Evolutionary conservation across 2,329 filamentous ascomycete genomes (phyloP), one percentile per base, ranked within the genome.

Genomic region (Colletotrichum karsti): DNA sequence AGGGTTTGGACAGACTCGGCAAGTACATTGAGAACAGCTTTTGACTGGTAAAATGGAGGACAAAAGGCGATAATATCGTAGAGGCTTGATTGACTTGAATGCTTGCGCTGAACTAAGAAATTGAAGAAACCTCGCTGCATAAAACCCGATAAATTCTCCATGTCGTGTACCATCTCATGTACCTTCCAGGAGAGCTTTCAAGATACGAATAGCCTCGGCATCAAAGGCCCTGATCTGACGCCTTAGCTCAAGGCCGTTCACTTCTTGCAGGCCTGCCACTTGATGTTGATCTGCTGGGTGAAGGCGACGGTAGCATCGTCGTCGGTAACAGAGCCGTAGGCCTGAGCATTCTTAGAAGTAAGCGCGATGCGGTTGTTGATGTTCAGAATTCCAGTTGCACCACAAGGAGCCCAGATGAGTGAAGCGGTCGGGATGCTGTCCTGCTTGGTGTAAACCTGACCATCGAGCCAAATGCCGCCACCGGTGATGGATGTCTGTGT

Each of bases 1-100:
- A 90, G 69, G 93, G 87, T 0, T 74, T 97, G 74, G 84, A 88
- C 71, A 78, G 73, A 71, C 73, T 87, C 44, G 76, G 78, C 7
- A 63, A 50, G 3, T 87, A 85, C 73, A 65, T 87, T n/a, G 37
- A 58, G 28, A 15, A 62, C 8, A 42, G 10, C 5, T 20, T 26
- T 8, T 56, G 46, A 50, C 1, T 30, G n/a, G n/a, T n/a, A n/a
- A n/a, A n/a, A n/a, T n/a, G n/a, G n/a, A n/a, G n/a, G n/a, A n/a
- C n/a, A n/a, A n/a, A n/a, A n/a, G n/a, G n/a, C n/a, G n/a, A n/a
- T n/a, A n/a, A 8, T 30, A 4, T 50, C 6, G 22, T 51, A 67
- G 70, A 69, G 71, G 73, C 74, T 75, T 76, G 75, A 75, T 75
- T 76, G 75, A 74, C 74, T 74, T 74, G 71, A 72, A 70, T 65